Evolutionary conservation across 1,284 basidiomycete species (phyloP).

Genomic region (Trametes sp.): DNA sequence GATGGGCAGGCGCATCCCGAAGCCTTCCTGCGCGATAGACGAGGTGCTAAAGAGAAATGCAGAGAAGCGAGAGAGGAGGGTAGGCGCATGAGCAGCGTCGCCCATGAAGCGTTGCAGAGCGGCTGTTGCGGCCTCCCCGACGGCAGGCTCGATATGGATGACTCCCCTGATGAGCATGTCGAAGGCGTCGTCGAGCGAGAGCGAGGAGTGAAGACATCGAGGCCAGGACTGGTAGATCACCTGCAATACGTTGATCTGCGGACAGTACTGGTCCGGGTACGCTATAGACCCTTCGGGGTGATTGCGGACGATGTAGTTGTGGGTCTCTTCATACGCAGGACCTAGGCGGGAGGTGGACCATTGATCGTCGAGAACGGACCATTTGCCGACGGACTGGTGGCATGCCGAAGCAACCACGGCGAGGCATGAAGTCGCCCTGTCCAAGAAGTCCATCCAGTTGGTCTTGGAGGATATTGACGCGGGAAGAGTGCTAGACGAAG

Average conservation of each 20-base stretch:
- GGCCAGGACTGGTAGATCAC: constrained; percentile 90
- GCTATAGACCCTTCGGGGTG: constrained; percentile 77
- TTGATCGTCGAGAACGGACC: constrained; percentile 88
- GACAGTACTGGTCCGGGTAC: constrained; percentile 69
- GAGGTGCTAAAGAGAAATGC: constrained; percentile 82
- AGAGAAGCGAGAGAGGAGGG: constrained; percentile 75
- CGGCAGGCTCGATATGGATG: constrained; percentile 82
- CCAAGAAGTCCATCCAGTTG: constrained; percentile 81
- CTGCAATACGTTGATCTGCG: constrained; percentile 79
- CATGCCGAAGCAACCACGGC: constrained; percentile 71
- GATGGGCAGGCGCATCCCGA: constrained; percentile 66
- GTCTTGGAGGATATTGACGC: constrained; percentile 62
- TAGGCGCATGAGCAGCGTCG: constrained; percentile 63
- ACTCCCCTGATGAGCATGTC: constrained; percentile 86
- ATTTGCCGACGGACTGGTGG: constrained; percentile 73
- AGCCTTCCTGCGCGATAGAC: constrained; percentile 72
- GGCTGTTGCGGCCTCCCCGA: constrained; percentile 74
- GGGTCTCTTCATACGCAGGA: constrained; percentile 73
- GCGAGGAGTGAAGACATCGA: constrained; percentile 70
- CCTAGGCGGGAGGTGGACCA: constrained; percentile 70
- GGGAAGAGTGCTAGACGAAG: constrained; percentile 70
- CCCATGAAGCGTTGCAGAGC: constrained; percentile 81
- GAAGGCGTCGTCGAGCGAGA: constrained; percentile 69
- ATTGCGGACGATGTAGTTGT: constrained; percentile 67
- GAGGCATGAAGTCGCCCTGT: constrained; percentile 69